These are phyloP conservation scores for Leccinum pellstonianum DNA, from an alignment of 768 basidiomycete species.

Conservation along the genomic window DNA sequence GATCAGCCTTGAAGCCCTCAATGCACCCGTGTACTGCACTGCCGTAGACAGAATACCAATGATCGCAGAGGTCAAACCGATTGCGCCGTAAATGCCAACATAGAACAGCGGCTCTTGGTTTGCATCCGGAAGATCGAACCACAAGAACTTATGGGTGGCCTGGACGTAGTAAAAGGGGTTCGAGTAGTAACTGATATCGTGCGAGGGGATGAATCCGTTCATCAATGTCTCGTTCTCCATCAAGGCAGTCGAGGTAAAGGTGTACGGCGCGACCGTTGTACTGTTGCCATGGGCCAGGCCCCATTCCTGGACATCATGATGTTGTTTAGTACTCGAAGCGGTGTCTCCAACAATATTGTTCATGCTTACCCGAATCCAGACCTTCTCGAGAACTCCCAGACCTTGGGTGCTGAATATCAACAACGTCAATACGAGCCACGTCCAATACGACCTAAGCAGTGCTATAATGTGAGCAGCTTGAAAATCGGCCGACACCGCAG, in stretches of 20 bases:
- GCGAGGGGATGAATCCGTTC: slow-evolving; percentile 22
- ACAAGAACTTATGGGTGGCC: slow-evolving; percentile 1
- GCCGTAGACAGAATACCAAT: slow-evolving; percentile 45
- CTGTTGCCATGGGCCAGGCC: slow-evolving; percentile 23
- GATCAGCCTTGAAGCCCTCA: slow-evolving; percentile 36
- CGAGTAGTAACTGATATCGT: slow-evolving; percentile 16
- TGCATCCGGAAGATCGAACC: slow-evolving; percentile 45
- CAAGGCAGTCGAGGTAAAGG: slow-evolving; percentile 22
- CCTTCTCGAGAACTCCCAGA: slow-evolving; percentile 29
- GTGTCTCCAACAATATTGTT: not conserved
- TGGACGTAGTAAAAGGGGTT: slow-evolving; percentile 21
- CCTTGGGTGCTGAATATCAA: slow-evolving; percentile 27
- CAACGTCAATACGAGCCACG: slow-evolving; percentile 22
- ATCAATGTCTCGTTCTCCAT: slow-evolving; percentile 32
- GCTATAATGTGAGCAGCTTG: not conserved
- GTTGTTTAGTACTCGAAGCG: not conserved
- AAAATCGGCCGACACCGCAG: not conserved
- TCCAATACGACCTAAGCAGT: slow-evolving; percentile 30
- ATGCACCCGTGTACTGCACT: slow-evolving; percentile 57
- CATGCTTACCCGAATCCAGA: slow-evolving; percentile 30
- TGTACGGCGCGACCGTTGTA: slow-evolving; percentile 9
- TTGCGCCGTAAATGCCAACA: slow-evolving; percentile 61
- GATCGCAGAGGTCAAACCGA: slow-evolving; percentile 51
- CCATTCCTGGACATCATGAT: slow-evolving; percentile 26
- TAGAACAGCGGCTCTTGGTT: slow-evolving; percentile 68